Percentiles rank a stretch among this genome's conserved stretches.
Evolutionary conservation across 352 stramenopile genomes (phyloP).

Genomic region (Globisporangium middletonii): DNA sequence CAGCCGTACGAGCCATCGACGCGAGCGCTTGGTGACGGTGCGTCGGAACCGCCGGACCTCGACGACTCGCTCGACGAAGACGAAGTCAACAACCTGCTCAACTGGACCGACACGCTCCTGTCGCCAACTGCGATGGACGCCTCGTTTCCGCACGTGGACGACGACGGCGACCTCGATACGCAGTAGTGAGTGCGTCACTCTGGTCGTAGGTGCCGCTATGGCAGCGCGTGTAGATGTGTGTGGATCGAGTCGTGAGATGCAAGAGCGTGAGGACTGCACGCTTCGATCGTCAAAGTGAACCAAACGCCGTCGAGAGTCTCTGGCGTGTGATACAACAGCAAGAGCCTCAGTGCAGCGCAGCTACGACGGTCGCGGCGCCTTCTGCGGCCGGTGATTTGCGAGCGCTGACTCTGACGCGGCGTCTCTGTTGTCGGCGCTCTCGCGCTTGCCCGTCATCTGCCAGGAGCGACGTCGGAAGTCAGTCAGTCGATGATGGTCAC

Average conservation of each 20-base stretch:
- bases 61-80: conserved; percentile 76
- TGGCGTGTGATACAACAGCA: neutral
- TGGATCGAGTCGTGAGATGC: too few species aligned
- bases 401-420: too few species aligned
- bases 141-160: conserved; percentile 29
- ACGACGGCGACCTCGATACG: conserved; percentile 10
- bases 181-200: neutral
- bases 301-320: too few species aligned
- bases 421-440: conserved; percentile 5
- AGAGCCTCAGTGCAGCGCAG: too few species aligned
- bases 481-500: neutral
- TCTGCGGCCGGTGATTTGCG: conserved; percentile 21
- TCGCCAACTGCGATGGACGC: conserved; percentile 37
- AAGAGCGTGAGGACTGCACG: neutral
- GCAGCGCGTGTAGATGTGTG: neutral
- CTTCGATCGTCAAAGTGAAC: too few species aligned
- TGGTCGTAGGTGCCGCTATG: neutral
- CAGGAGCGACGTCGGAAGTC: too few species aligned
- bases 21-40: conserved; percentile 3
- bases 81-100: conserved; percentile 67
- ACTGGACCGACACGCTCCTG: conserved; percentile 71
- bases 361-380: conserved; percentile 15
- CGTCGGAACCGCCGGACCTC: conserved; percentile 15
- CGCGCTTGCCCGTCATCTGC: conserved; percentile 24
- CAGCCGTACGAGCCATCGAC: conserved; percentile 10